phyloP scores from a whole-genome alignment of 495 filamentous ascomycete species.

The Penicillium psychrofluorescens region DNA sequence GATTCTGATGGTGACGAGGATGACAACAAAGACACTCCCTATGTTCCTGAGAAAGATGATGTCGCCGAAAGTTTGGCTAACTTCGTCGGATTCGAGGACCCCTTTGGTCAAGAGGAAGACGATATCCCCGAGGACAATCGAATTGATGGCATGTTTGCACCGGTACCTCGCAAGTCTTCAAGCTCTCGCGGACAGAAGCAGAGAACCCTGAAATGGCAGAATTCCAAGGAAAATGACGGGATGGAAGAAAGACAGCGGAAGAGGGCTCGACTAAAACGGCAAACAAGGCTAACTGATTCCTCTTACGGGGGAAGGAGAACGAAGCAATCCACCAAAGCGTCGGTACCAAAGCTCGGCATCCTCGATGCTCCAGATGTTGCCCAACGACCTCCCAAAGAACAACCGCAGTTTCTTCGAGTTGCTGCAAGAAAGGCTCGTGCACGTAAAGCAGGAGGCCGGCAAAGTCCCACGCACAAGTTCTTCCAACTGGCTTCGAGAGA shows the following conservation, averaged over 20 bases:
- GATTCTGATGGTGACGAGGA: conserved; percentile 42
- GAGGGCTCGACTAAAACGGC: conserved; percentile 21
- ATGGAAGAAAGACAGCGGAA: conserved; percentile 14
- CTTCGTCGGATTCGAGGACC: conserved; percentile 14
- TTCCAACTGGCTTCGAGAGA: conserved; percentile 60
- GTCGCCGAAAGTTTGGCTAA: conserved; percentile 1
- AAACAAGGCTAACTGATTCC: conserved; percentile 26
- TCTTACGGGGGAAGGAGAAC: conserved; percentile 21
- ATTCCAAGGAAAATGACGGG: conserved; percentile 5
- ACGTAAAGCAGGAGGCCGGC: conserved; percentile 56
- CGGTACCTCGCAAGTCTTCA: conserved; percentile 20
- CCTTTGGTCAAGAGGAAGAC: conserved; percentile 21
- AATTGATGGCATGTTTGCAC: conserved; percentile 50
- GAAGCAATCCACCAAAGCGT: conserved; percentile 11
- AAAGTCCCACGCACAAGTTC: conserved; percentile 67
- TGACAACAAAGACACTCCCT: conserved; percentile 10
- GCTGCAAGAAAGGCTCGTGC: conserved; percentile 64
- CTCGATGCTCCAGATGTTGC: conserved; percentile 58
- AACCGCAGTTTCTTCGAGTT: conserved; percentile 70
- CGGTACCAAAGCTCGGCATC: conserved; percentile 54
- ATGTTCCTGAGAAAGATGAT: background rate
- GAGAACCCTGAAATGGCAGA: conserved; percentile 37
- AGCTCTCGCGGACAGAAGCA: conserved; percentile 10
- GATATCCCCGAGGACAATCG: conserved; percentile 51
- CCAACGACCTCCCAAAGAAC: conserved; percentile 14